Percentiles rank a stretch among this genome's conserved stretches.
These are phyloP conservation scores for Dendrocalamus sinicus DNA, from an alignment of 176 grass and related monocot genomes.

Conservation along the genomic window DNA sequence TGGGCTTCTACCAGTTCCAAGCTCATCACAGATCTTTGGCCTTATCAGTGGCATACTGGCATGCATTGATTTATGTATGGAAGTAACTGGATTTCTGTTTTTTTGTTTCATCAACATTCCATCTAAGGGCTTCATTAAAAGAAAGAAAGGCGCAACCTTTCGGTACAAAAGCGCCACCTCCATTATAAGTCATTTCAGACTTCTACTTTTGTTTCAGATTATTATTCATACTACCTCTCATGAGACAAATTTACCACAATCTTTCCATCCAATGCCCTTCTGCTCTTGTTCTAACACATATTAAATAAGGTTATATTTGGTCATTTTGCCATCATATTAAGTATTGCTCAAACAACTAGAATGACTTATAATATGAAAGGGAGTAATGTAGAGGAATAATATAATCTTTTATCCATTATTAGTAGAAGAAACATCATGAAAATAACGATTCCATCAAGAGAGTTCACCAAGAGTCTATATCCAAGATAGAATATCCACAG, in stretches of 20 bases:
- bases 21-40: not conserved
- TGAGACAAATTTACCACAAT: not conserved
- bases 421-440: not conserved
- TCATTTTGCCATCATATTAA: not conserved
- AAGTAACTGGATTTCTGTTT: not conserved
- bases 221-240: not conserved
- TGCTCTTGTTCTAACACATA: not conserved
- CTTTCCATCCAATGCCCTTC: not conserved
- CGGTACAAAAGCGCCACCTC: not conserved
- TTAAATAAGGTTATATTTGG: not conserved
- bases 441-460: not conserved
- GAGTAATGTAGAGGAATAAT: not conserved
- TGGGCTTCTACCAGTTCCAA: slow-evolving; percentile 1
- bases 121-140: not conserved
- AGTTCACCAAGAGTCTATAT: not conserved
- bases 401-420: not conserved
- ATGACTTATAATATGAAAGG: not conserved
- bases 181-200: not conserved
- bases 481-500: not conserved
- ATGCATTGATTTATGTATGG: not conserved
- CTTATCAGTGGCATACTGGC: not conserved
- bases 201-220: not conserved
- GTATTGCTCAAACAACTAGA: not conserved
- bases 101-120: not conserved
- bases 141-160: too few species aligned